Evolutionary conservation across 306 rosid genomes (phyloP).

Genomic region (Quercus agrifolia): DNA sequence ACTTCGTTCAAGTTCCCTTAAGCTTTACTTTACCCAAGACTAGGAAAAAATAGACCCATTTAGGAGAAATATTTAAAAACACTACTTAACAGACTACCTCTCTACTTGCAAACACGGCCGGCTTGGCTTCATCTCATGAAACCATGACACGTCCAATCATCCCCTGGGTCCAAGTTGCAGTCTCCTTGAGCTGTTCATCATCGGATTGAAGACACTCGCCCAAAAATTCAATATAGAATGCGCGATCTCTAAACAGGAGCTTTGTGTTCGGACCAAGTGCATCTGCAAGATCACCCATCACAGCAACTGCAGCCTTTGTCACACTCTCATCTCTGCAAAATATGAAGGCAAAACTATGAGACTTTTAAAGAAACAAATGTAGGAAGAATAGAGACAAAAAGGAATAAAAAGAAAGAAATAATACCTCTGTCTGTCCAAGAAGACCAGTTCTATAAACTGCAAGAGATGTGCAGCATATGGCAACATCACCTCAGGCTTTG

Average conservation of each 20-base stretch:
- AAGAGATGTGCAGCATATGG: slow-evolving; percentile 34
- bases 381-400: background rate
- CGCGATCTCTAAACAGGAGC: slow-evolving; percentile 13
- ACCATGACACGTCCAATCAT: slow-evolving; percentile 33
- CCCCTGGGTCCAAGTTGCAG: slow-evolving; percentile 32
- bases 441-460: slow-evolving; percentile 33
- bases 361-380: background rate
- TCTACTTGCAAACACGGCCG: background rate
- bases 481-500: slow-evolving; percentile 32
- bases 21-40: background rate
- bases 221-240: slow-evolving; percentile 21
- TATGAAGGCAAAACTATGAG: background rate
- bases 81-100: background rate
- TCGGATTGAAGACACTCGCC: slow-evolving; percentile 32
- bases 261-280: slow-evolving; percentile 30
- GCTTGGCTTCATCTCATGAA: slow-evolving; percentile 19
- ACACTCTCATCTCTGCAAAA: slow-evolving; percentile 29
- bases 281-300: slow-evolving; percentile 36
- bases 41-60: background rate
- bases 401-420: background rate
- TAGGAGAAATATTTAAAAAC: background rate
- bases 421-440: slow-evolving; percentile 25
- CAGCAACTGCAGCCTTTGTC: slow-evolving; percentile 35
- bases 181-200: slow-evolving; percentile 27
- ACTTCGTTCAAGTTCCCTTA: background rate